Evolutionary conservation across 2,329 filamentous ascomycete species (phyloP), one percentile per base, ranked within the genome.

Genomic region (Cercospora sp.): DNA sequence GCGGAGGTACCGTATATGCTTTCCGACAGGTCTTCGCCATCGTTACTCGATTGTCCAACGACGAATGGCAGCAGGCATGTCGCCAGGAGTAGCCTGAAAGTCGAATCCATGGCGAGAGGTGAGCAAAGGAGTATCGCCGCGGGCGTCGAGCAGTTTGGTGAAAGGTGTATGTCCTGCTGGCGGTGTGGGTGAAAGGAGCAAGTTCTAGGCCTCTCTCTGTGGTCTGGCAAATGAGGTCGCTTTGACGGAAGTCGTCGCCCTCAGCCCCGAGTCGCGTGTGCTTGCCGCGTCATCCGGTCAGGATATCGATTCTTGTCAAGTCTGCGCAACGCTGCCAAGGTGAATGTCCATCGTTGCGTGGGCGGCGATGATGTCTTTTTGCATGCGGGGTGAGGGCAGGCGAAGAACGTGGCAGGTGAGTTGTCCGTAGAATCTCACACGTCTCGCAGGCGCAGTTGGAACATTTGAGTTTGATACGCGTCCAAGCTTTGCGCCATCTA

Each of bases 1-100:
- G 39, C 57, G 23, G 64, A 65, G 45, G 45, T 31, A 1, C 30
- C 48, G n/a, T 64, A 64, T 16, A 64, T 64, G 26, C 31, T 42
- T 26, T 31, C 20, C 9, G 51, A 36, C 30, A 30, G 48, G 13
- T 42, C 51, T 55, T 53, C 51, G 51, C 62, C 62, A 48, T 59
- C 62, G 28, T 59, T 45, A 53, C 16, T 48, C 13, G 48, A 48
- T 53, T 64, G 48, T 13, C 31, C 62, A 7, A 42, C 33, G 30
- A 18, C 48, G 31, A 64, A 42, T 30, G 62, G 48, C 2, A 61
- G 42, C 13, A 65, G 31, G 62, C 51, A 42, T 36, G 28, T 28
- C 9, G 23, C 36, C 26, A 64, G 31, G 28, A 55, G 51, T n/a
- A 58, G 18, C 18, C 51, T 33, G 26, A 20, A 13, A 23, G 18